Percentiles rank a stretch among this genome's conserved stretches.
Evolutionary conservation across 495 filamentous ascomycete genomes (phyloP).

Genomic region (Penicillium lividum): DNA sequence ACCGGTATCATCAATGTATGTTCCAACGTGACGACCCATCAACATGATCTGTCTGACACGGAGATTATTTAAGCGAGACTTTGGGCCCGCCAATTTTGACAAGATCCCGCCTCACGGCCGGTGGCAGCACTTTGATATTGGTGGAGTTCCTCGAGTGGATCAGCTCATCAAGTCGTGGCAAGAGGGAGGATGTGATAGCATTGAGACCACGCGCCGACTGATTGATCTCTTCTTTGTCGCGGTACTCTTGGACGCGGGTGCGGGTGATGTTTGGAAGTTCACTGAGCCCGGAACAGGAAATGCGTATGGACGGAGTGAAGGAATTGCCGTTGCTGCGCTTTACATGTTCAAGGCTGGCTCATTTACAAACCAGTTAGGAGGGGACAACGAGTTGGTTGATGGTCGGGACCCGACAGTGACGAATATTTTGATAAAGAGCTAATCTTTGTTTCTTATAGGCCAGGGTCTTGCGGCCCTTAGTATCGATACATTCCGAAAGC

Average conservation of each 20-base stretch:
- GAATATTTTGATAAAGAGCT: background rate
- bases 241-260: constrained; percentile 87
- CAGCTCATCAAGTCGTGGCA: constrained; percentile 71
- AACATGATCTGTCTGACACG: background rate
- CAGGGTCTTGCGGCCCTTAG: constrained; percentile 6
- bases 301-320: constrained; percentile 55
- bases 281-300: constrained; percentile 50
- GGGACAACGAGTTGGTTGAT: constrained; percentile 26
- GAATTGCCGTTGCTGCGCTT: constrained; percentile 58
- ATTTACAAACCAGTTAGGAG: constrained; percentile 33
- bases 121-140: constrained; percentile 89
- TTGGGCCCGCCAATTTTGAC: constrained; percentile 73
- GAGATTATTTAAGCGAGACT: constrained; percentile 66
- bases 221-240: constrained; percentile 87
- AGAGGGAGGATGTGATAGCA: constrained; percentile 56
- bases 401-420: constrained; percentile 19
- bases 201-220: constrained; percentile 73
- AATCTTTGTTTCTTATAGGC: background rate
- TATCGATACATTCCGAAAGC: constrained; percentile 12
- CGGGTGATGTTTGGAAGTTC: constrained; percentile 72
- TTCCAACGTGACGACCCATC: background rate
- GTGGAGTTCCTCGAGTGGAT: constrained; percentile 72
- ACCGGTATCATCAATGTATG: constrained; percentile 35
- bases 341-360: constrained; percentile 59
- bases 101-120: constrained; percentile 75